Base-by-base conservation (phyloP, 2,329 filamentous ascomycete species). In the Aspergillus aculeatus region DNA sequence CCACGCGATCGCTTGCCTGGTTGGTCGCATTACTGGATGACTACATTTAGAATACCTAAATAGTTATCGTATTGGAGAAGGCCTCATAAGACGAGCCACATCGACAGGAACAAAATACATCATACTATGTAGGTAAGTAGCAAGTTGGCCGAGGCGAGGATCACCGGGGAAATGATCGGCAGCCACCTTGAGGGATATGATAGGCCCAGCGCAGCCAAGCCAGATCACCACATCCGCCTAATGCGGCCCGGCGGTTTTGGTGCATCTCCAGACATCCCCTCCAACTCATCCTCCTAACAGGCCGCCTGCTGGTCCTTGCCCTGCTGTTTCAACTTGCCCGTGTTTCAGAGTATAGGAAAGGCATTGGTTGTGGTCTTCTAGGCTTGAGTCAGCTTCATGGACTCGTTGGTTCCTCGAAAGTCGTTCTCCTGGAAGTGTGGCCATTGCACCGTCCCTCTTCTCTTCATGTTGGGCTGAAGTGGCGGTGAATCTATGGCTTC, bases 401-500 rank as follows among this genome's bases (percentile, higher is more conserved):
- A 44, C 16, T 44, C 14, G 14, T 19, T 44, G 38, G 38, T 44
- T 16, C 12, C 38, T 44, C 38, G 5, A 44, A 16, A 19, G 6
- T n/a, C 5, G 32, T 19, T 14, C 5, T 44, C 16, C 16, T 44
- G 14, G 14, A 12, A 19, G 38, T 44, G 38, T 19, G 32, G 32
- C 32, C 32, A 12, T 35, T 16, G 11, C 1, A 12, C 12, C 11
- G 32, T 16, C 32, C 7, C 2, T 9, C 26, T 29, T 29, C 38
- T 16, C 38, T 16, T 19, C 38, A 44, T 44, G 41, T 55, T 55
- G 53, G 53, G 53, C 53, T 55, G 53, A 55, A 55, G 53, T 55
- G 53, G 53, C 53, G 53, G 53, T 55, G 53, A 55, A 55, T 44
- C 14, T 44, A 44, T 55, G 53, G 53, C 53, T 55, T 55, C 53